Evolutionary conservation across 305 asterid genomes (phyloP), one percentile per base, ranked within the genome.

Genomic region (Salvia sclarea): DNA sequence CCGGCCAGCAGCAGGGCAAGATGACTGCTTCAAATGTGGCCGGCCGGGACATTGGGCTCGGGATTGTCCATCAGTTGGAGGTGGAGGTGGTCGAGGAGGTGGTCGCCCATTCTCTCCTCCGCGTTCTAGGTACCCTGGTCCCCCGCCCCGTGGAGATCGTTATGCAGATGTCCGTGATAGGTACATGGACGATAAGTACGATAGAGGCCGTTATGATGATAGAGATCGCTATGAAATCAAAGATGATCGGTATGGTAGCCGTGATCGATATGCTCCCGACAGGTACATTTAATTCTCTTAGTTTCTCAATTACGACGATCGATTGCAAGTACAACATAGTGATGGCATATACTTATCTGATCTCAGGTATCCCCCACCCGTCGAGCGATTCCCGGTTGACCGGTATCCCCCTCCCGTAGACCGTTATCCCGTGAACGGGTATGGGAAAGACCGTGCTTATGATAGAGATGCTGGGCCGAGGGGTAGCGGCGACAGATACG

Each of bases 31-130:
- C 88, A 91, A 81, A 83, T 95, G 99, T 64, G 99, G 99, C 35
- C 89, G 99, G 1, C 84, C 97, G 2, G 99, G 99, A 6, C 99
- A 95, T 47, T 95, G 99, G 99, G 98, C 98, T 48, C 86, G 99
- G 8, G 99, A 95, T 69, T 95, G 98, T 53, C 96, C 98, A 1
- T 85, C 92, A 11, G 85, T 81, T 16, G 92, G 90, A 61, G 95
- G 93, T 65, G 90, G 90, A 41, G 86, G 96, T 28, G 89, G 72
- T 53, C 88, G 90, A 43, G 85, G 96, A 30, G 89, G 90, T 60
- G 74, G 72, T 57, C 94, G 92, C 24, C 85, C 95, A 11, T 66
- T 90, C 70, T 80, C 93, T 3, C 90, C 97, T 24, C 87, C 88
- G 3, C 95, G 89, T 0, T 70, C 91, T 44, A 83, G 85, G 85